Conservation (phyloP, 1,284 basidiomycete species). For the Heterobasidion irregulare region DNA sequence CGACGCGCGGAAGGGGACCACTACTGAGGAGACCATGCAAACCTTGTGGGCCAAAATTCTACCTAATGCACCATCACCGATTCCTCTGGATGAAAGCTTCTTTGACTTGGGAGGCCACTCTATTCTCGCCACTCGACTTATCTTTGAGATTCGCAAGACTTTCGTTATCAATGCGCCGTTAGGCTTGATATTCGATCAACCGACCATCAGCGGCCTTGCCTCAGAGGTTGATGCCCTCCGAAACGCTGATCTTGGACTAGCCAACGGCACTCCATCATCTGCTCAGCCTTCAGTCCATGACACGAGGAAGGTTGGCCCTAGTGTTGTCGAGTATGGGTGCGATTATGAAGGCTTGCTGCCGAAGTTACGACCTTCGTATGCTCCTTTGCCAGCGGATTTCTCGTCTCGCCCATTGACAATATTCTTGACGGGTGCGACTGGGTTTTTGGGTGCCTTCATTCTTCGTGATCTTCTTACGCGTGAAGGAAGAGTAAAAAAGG, state of each 20-base stretch:
- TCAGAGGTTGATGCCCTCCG: constrained; percentile 72
- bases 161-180: constrained; percentile 92
- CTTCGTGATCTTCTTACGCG: constrained; percentile 74
- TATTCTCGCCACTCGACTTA: constrained; percentile 93
- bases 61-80: constrained; percentile 70
- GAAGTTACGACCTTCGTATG: constrained; percentile 56
- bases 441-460: constrained; percentile 94
- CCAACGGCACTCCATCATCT: constrained; percentile 12
- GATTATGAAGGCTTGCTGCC: constrained; percentile 68
- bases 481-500: constrained; percentile 64
- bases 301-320: constrained; percentile 17
- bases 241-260: constrained; percentile 77
- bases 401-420: constrained; percentile 56
- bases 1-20: constrained; percentile 33
- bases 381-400: constrained; percentile 45
- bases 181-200: constrained; percentile 88
- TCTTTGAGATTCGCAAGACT: constrained; percentile 93
- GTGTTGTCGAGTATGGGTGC: constrained; percentile 62
- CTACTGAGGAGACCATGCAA: constrained; percentile 79
- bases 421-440: constrained; percentile 95
- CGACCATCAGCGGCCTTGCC: constrained; percentile 81
- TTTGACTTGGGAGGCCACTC: constrained; percentile 99
- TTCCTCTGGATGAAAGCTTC: constrained; percentile 92
- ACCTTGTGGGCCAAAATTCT: constrained; percentile 82
- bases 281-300: constrained; percentile 19